These are phyloP conservation scores for Trifolium pratense DNA, from an alignment of 306 rosid genomes.

Conservation along the genomic window DNA sequence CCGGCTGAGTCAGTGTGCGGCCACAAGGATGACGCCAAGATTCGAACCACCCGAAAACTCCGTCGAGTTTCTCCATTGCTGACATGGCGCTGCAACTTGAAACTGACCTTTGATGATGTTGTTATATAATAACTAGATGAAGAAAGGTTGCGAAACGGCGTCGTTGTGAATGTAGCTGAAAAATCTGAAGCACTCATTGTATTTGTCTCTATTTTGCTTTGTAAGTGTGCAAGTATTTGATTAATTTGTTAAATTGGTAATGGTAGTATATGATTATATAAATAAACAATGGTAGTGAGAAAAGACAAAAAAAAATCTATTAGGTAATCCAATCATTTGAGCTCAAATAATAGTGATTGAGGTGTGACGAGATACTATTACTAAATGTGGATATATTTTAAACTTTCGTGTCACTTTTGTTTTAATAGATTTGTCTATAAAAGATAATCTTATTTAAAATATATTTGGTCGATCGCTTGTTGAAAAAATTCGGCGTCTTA, in stretches of 20 bases:
- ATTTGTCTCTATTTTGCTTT: not conserved
- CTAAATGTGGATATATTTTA: no score
- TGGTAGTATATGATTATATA: not conserved
- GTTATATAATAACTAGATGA: constrained; percentile 28
- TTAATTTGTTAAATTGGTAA: not conserved
- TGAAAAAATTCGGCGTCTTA: no score
- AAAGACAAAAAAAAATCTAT: no score
- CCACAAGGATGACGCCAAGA: constrained; percentile 81
- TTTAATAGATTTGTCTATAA: no score
- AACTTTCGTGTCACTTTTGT: no score
- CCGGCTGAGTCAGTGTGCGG: constrained; percentile 53
- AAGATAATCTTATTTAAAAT: no score
- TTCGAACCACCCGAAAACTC: constrained; percentile 67
- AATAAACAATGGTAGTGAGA: not conserved
- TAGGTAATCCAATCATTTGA: no score
- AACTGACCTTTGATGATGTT: constrained; percentile 4
- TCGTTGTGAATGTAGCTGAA: constrained; percentile 36
- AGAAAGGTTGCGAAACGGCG: constrained; percentile 44
- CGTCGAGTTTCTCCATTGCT: constrained; percentile 70
- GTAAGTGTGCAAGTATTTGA: not conserved
- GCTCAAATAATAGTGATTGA: no score
- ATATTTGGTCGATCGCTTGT: no score
- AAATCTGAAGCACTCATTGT: constrained; percentile 41
- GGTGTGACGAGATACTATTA: no score
- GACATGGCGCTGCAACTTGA: constrained; percentile 69